Evolutionary conservation across 371 early-diverging fungal genomes (phyloP).

Genomic region (Mucor indicus): DNA sequence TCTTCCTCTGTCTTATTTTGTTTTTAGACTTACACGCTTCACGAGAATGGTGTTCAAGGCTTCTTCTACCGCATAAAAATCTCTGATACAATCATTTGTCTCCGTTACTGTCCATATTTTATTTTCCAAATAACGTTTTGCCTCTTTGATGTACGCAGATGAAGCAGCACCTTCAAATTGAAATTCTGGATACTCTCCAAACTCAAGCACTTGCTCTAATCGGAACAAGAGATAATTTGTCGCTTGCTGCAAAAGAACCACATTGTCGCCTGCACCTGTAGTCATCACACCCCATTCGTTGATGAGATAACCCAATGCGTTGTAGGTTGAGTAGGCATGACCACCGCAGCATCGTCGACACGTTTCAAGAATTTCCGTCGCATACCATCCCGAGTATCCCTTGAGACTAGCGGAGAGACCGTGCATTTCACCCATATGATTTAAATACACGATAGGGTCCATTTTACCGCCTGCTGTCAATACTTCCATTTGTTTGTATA

Average conservation of each 20-base stretch:
- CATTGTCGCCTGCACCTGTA: conserved; percentile 75
- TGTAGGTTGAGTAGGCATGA: conserved; percentile 67
- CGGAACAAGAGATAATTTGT: conserved; percentile 29
- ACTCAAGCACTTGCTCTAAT: conserved; percentile 25
- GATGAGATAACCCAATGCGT: conserved; percentile 59
- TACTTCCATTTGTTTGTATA: conserved; percentile 28
- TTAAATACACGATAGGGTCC: conserved; percentile 45
- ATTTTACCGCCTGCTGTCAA: conserved; percentile 40
- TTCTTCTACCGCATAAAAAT: conserved; percentile 26
- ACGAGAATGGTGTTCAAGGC: conserved; percentile 30
- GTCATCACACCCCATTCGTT: conserved; percentile 70
- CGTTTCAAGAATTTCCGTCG: conserved; percentile 57
- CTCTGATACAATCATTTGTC: conserved; percentile 20
- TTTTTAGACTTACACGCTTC: conserved; percentile 28
- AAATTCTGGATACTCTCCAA: conserved; percentile 24
- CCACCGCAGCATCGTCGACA: conserved; percentile 62
- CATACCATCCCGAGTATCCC: conserved; percentile 55
- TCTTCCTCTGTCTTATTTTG: background rate
- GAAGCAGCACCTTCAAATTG: conserved; percentile 42
- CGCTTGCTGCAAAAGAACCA: conserved; percentile 62
- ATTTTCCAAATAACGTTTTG: conserved; percentile 26
- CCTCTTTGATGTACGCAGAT: conserved; percentile 24
- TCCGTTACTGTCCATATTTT: conserved; percentile 23
- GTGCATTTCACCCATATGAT: conserved; percentile 62
- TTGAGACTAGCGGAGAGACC: conserved; percentile 58